These are phyloP conservation scores for Malus sieversii DNA, from an alignment of 306 rosid genomes.

Conservation along the genomic window DNA sequence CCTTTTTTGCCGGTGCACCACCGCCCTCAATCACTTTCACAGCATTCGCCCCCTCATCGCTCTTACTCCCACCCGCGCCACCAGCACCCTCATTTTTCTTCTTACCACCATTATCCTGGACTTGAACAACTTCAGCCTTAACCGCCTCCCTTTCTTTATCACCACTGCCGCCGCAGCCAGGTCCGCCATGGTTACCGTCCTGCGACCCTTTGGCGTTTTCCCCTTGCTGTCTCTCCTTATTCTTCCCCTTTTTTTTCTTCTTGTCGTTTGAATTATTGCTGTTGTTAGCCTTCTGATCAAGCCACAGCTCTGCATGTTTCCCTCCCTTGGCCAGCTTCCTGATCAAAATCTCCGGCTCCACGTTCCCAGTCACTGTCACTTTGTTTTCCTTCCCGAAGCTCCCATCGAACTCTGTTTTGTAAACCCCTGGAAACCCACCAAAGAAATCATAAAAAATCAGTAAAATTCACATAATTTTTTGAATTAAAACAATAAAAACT, in stretches of 20 bases:
- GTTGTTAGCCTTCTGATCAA: constrained; percentile 21
- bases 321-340: constrained; percentile 42
- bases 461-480: not conserved
- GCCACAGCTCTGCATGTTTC: constrained; percentile 73
- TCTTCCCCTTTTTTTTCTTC: constrained; percentile 22
- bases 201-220: constrained; percentile 30
- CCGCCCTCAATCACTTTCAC: constrained; percentile 13
- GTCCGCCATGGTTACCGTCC: constrained; percentile 31
- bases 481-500: not conserved
- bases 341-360: constrained; percentile 46
- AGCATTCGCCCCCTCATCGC: constrained; percentile 2
- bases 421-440: constrained; percentile 50
- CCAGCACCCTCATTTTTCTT: constrained; percentile 16
- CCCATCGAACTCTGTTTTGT: constrained; percentile 45
- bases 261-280: constrained; percentile 26
- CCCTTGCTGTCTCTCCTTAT: constrained; percentile 34
- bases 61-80: not conserved
- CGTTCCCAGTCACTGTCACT: constrained; percentile 49
- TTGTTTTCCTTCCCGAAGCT: constrained; percentile 18
- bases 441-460: not conserved
- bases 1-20: constrained; percentile 17
- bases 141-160: constrained; percentile 26
- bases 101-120: constrained; percentile 22
- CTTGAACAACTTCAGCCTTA: constrained; percentile 21
- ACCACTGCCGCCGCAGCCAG: not conserved